Evolutionary conservation across 1,139 yeast species (phyloP), one percentile per base, ranked within the genome.

Genomic region (Protomyces inundatus): DNA sequence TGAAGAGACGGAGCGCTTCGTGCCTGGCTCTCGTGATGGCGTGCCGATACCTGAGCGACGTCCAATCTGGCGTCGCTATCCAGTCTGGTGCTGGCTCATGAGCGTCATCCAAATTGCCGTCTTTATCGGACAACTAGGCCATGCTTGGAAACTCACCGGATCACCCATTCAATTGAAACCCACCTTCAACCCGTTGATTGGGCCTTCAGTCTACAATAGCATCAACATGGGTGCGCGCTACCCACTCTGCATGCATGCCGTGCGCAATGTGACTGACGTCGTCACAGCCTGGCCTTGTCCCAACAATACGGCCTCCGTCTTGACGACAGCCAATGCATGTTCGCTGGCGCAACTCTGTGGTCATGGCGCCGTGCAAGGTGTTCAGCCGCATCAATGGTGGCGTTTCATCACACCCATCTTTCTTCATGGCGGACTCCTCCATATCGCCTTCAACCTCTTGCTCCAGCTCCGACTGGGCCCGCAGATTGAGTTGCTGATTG

Each of bases 101-200:
- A 70, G 73, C 32, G 30, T 78, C 4, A 79, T 84, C 32, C 90
- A 87, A 71, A 71, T 84, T 3, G 74, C 76, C 7, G 86, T 86
- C 16, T 87, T 87, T 70, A 79, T 86, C n/a, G 87, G 81, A n/a
- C 91, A 87, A 72, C 74, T 87, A 55, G 81, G 78, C 6, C 78
- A 76, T 66, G 84, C 84, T 88, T 80, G 85, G 3, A 70, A 74
- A 6, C 75, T 83, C 55, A 86, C 91, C 0, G 90, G 90, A 1
- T 80, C 84, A 4, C 85, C 88, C 1, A 82, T 87, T 67, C 89
- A 84, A 72, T 84, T 89, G 0, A 74, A 84, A 69, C 93, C 93
- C 2, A 81, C 84, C 66, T 85, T 87, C 76, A 87, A 87, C 71
- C 91, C 91, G 7, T 86, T 87, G 91, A 74, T 87, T 55, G 93